A percentile compares a stretch with the other conserved stretches of the same genome.
These are phyloP conservation scores for Pseudofabraea citricarpa DNA, from an alignment of 2,329 filamentous ascomycete genomes.

Conservation along the genomic window DNA sequence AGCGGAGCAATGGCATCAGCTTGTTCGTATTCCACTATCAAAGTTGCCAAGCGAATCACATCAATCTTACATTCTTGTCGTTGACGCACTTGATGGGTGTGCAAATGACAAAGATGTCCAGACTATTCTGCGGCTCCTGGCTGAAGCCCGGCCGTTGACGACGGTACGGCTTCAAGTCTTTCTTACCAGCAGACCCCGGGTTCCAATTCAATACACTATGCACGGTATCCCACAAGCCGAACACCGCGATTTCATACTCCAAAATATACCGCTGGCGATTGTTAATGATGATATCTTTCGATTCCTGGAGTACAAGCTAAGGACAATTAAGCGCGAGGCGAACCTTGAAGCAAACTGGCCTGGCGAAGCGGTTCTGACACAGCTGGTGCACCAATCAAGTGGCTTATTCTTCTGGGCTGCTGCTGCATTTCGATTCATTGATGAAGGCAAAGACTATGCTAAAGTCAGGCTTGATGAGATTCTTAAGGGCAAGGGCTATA, in stretches of 20 bases:
- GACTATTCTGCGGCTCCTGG: conserved; percentile 4
- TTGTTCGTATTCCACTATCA: conserved; percentile 36
- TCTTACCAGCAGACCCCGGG: background rate
- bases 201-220: conserved; percentile 8
- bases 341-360: conserved; percentile 1
- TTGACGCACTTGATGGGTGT: conserved; percentile 27
- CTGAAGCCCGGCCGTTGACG: background rate
- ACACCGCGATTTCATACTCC: background rate
- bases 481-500: conserved; percentile 4
- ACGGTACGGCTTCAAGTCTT: background rate
- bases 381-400: background rate
- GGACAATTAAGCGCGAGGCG: conserved; percentile 7
- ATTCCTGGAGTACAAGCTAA: conserved; percentile 10
- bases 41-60: conserved; percentile 3
- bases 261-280: conserved; percentile 2
- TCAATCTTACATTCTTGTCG: conserved; percentile 12
- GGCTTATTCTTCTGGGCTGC: no score
- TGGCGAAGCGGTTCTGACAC: background rate
- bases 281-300: conserved; percentile 11
- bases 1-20: conserved; percentile 38
- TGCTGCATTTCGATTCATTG: background rate
- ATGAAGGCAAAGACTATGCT: conserved; percentile 7
- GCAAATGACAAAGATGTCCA: conserved; percentile 11
- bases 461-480: conserved; percentile 6
- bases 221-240: conserved; percentile 1